A percentile compares a stretch with the other conserved stretches of the same genome.
phyloP scores from a whole-genome alignment of 1,139 yeast species.

The Suhomyces yuchorum region DNA sequence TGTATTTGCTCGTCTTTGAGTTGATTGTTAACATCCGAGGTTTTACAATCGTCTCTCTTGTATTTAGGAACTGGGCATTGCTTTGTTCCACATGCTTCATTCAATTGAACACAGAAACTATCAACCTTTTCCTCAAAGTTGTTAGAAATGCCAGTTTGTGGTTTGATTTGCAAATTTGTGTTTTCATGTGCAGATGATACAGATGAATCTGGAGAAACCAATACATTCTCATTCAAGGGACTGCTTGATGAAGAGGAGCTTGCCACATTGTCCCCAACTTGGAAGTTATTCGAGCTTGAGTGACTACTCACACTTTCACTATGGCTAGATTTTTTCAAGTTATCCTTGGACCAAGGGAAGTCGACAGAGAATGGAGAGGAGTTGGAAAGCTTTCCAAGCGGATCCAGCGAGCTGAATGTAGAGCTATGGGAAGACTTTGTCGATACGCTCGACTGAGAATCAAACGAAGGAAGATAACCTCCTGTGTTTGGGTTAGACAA shows the following conservation, averaged over 20 bases:
- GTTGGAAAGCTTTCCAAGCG: slow-evolving; percentile 1
- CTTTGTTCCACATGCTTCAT: slow-evolving; percentile 84
- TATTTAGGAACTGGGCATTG: slow-evolving; percentile 66
- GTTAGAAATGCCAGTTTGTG: slow-evolving; percentile 19
- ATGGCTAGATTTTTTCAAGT: slow-evolving; percentile 16
- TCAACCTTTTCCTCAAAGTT: slow-evolving; percentile 48
- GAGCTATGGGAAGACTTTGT: slow-evolving; percentile 16
- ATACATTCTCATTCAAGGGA: slow-evolving; percentile 43
- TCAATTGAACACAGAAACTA: slow-evolving; percentile 74
- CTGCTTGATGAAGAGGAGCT: slow-evolving; percentile 38
- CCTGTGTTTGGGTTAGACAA: slow-evolving; percentile 30
- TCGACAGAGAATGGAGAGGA: slow-evolving; percentile 25
- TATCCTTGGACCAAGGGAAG: slow-evolving; percentile 40
- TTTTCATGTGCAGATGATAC: slow-evolving; percentile 19
- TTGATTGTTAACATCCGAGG: slow-evolving; percentile 8
- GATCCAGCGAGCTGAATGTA: slow-evolving; percentile 4
- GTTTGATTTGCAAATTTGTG: slow-evolving; percentile 13
- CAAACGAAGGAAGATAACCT: slow-evolving; percentile 21
- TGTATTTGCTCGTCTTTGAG: slow-evolving; percentile 9
- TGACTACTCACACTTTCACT: slow-evolving; percentile 10
- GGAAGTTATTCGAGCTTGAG: slow-evolving; percentile 14
- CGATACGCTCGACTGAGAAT: slow-evolving; percentile 17
- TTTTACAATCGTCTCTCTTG: slow-evolving; percentile 21
- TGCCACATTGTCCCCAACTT: slow-evolving; percentile 37
- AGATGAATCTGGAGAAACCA: slow-evolving; percentile 40